Evolutionary conservation across 2,329 filamentous ascomycete species (phyloP).

Genomic region (Beauveria asiatica): DNA sequence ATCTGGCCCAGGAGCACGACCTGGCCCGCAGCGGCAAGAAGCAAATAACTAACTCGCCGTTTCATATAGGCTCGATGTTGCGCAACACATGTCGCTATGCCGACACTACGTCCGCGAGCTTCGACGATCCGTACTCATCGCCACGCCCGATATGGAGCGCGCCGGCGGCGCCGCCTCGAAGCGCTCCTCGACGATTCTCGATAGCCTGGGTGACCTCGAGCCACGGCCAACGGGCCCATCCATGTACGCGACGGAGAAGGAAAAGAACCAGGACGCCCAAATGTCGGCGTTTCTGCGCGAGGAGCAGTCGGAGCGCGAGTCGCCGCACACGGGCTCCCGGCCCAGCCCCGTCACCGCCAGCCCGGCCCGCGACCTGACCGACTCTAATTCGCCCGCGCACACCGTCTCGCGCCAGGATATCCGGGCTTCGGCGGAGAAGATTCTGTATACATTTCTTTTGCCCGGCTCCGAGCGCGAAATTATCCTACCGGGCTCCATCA

Average conservation of each 20-base stretch:
- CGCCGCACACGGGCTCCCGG: conserved; percentile 43
- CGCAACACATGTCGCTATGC: conserved; percentile 96
- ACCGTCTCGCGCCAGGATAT: conserved; percentile 85
- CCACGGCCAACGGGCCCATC: conserved; percentile 50
- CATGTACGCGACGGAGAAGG: conserved; percentile 58
- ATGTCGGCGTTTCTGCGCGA: conserved; percentile 84
- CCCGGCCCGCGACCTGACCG: conserved; percentile 54
- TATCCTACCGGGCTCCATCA: conserved; percentile 79
- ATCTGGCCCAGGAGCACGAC: neutral
- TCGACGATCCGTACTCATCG: conserved; percentile 82
- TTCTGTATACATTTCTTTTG: conserved; percentile 93
- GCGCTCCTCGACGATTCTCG: conserved; percentile 73
- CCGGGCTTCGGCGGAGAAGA: conserved; percentile 89
- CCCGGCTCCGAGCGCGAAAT: conserved; percentile 96
- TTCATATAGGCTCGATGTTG: conserved; percentile 80
- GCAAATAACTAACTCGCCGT: too few species aligned
- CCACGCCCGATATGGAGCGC: conserved; percentile 84
- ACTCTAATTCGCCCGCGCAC: conserved; percentile 75
- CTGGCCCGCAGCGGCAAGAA: neutral
- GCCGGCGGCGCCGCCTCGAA: conserved; percentile 57
- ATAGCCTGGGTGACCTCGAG: conserved; percentile 60
- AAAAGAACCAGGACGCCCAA: conserved; percentile 75
- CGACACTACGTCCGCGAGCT: conserved; percentile 95
- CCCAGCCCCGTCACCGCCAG: conserved; percentile 47
- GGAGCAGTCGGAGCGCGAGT: conserved; percentile 44